Base-by-base conservation (phyloP, 2,329 filamentous ascomycete genomes). In the Volutella citrinella region DNA sequence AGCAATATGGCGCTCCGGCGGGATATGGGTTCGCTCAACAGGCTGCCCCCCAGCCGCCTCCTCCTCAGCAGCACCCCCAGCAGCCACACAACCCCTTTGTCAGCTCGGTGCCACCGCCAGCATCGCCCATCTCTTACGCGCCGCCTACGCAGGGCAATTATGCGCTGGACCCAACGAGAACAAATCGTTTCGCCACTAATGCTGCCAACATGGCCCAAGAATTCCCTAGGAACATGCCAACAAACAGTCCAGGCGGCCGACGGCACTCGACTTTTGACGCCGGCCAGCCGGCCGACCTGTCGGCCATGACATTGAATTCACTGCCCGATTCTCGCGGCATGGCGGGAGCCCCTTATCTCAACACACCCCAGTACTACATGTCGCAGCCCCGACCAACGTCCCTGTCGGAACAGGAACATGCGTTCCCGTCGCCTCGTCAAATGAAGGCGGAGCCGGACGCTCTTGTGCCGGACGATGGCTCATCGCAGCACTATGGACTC, bases 221-320 rank as follows among this genome's bases (percentile, higher is more conserved):
- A 10, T 49, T 48, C 19, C 48, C 48, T 12, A 42, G 46, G 24
- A 39, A 48, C 19, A 49, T 51, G 48, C 42, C 46, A n/a, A 27
- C 41, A n/a, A 25, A 45, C 5, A 34, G 38, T 17, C 10, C 42
- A 10, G 38, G 42, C 9, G 38, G 42, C 9, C 30, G 44, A 34
- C 43, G 46, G 12, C 40, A 42, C 22, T 51, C 50, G 17, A 30
- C 40, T 6, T 49, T 48, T 17, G 50, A 54, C 6, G 28, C 33
- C 10, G 9, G 38, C 5, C 38, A 40, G n/a, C 20, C 40, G 11
- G 25, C 47, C 9, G 46, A 45, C n/a, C 28, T 51, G 29, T 25
- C 39, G 9, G 20, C 22, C 10, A 28, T 48, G 24, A 11, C 40
- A 12, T 31, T 48, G 12, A 31, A 32, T 11, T 21, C 38, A 4